Evolutionary conservation across 1,284 basidiomycete species (phyloP).

Genomic region (Athelia psychrophila): DNA sequence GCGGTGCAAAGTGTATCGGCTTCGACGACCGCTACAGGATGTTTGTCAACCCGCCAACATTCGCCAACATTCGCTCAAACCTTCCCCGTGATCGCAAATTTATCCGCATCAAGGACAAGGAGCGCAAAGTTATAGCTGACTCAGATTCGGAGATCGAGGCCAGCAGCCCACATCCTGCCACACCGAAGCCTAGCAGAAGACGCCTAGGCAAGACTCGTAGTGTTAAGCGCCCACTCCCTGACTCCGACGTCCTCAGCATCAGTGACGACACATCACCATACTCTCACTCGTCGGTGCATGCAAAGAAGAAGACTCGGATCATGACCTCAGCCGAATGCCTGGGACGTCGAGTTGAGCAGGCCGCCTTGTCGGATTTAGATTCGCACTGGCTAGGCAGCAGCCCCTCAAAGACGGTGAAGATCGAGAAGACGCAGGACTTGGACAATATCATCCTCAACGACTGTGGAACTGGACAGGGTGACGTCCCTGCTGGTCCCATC

Average conservation of each 20-base stretch:
- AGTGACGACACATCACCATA: neutral
- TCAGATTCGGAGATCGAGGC: neutral
- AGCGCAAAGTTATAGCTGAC: neutral
- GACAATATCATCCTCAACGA: too few species aligned
- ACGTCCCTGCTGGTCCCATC: too few species aligned
- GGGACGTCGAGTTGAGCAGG: too few species aligned
- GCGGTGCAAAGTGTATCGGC: neutral
- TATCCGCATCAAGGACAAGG: neutral
- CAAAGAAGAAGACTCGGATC: too few species aligned
- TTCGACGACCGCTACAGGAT: neutral
- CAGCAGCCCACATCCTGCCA: neutral
- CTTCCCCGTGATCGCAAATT: neutral
- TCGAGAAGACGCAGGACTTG: too few species aligned
- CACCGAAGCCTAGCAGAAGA: neutral
- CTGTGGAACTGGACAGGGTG: too few species aligned
- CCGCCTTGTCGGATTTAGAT: too few species aligned
- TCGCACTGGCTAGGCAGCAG: too few species aligned
- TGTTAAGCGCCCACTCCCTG: too few species aligned
- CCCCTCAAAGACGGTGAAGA: too few species aligned
- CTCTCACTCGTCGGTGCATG: neutral
- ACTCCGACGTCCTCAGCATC: slow-evolving; percentile 16
- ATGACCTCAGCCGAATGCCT: too few species aligned
- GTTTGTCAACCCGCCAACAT: neutral
- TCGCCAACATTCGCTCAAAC: neutral
- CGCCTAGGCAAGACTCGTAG: neutral